These are phyloP conservation scores for Scutellaria barbata DNA, from an alignment of 257 asterid genomes.

Conservation along the genomic window DNA sequence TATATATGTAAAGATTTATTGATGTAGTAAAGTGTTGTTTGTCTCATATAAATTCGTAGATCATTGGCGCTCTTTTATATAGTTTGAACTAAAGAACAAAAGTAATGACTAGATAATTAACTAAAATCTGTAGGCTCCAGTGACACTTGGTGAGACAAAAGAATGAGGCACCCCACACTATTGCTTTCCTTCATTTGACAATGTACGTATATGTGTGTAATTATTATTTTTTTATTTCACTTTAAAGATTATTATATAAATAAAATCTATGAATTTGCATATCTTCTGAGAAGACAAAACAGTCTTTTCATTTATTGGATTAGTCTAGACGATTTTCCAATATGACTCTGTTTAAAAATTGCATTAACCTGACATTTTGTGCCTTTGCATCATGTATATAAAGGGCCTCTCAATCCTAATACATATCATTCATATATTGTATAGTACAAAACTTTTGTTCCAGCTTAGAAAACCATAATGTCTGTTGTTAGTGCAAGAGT, in stretches of 20 bases:
- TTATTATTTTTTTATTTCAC: background rate
- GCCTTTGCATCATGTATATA: slow-evolving; percentile 27
- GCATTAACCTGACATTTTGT: background rate
- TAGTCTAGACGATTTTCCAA: slow-evolving; percentile 30
- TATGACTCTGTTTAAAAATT: background rate
- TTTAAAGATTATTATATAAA: background rate
- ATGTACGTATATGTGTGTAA: background rate
- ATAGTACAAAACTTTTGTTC: background rate
- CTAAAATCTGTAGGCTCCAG: slow-evolving; percentile 15
- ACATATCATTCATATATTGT: background rate
- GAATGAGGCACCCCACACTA: slow-evolving; percentile 41
- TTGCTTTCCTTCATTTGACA: slow-evolving; percentile 22
- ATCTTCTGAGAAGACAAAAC: slow-evolving; percentile 32
- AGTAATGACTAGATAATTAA: slow-evolving; percentile 44
- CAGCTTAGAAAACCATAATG: slow-evolving; percentile 2
- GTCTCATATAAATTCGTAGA: slow-evolving; percentile 27
- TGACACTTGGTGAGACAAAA: slow-evolving; percentile 35
- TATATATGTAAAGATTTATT: background rate
- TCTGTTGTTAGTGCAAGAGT: background rate
- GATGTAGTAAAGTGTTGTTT: slow-evolving; percentile 31
- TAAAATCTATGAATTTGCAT: background rate
- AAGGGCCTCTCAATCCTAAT: background rate
- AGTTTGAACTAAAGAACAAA: slow-evolving; percentile 26
- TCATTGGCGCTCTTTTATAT: background rate
- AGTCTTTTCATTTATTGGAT: slow-evolving; percentile 25